These are phyloP conservation scores for Orbilia ellipsospora DNA, from an alignment of 2,329 filamentous ascomycete species.

Conservation along the genomic window DNA sequence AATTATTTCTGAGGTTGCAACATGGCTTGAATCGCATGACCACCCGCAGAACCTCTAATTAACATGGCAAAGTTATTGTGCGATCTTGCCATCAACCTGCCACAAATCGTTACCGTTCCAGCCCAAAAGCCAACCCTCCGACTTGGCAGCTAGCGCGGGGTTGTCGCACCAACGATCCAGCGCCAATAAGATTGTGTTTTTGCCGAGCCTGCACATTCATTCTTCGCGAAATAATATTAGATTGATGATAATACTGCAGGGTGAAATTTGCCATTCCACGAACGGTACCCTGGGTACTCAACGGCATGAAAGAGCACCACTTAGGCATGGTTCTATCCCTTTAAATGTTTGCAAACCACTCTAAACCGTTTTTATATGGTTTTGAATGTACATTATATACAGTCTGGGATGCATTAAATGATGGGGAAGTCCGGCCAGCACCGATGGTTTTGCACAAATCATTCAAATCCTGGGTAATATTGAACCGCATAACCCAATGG, in stretches of 20 bases:
- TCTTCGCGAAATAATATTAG: not conserved
- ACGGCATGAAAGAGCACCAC: too few relatives aligned
- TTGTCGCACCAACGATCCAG: not conserved
- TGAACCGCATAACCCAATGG: too few relatives aligned
- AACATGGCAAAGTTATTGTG: not conserved
- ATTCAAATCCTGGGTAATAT: too few relatives aligned
- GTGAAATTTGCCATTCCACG: not conserved
- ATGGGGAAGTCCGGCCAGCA: too few relatives aligned
- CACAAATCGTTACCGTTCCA: not conserved
- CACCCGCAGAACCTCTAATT: not conserved
- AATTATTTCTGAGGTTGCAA: constrained; percentile 23
- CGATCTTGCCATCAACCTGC: too few relatives aligned
- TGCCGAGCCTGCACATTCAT: not conserved
- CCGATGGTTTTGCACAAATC: too few relatives aligned
- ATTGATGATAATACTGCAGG: not conserved
- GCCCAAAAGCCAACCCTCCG: not conserved
- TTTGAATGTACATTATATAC: too few relatives aligned
- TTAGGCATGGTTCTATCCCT: too few relatives aligned
- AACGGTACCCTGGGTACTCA: too few relatives aligned
- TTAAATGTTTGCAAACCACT: too few relatives aligned
- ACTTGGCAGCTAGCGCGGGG: not conserved
- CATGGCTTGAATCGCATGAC: constrained; percentile 28
- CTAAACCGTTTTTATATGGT: too few relatives aligned
- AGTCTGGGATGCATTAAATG: too few relatives aligned
- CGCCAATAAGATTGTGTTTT: not conserved